phyloP scores from a whole-genome alignment of 2,329 filamentous ascomycete species.

The Trichoderma koningiopsis region DNA sequence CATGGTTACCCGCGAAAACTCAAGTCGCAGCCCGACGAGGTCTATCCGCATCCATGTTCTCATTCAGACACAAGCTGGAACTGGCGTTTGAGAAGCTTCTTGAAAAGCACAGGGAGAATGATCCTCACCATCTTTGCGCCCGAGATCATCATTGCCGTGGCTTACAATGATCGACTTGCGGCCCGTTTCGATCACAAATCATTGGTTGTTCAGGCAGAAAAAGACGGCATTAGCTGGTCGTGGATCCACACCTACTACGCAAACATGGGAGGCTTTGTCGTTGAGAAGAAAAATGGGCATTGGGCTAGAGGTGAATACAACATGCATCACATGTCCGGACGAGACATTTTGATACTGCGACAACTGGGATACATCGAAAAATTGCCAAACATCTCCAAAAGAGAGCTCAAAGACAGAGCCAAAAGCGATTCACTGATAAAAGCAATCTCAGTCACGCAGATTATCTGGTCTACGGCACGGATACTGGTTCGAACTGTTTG shows the following conservation, averaged over 20 bases:
- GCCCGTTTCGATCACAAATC: background rate
- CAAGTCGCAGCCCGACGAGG: background rate
- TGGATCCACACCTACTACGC: background rate
- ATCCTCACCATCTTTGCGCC: background rate
- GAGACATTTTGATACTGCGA: background rate
- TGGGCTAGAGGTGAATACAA: background rate
- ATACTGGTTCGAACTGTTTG: background rate
- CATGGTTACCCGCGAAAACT: background rate
- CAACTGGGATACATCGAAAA: background rate
- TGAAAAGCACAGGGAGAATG: background rate
- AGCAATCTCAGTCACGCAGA: background rate
- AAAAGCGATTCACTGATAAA: background rate
- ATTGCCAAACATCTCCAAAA: background rate
- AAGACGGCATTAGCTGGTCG: background rate
- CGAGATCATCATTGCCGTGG: background rate
- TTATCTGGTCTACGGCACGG: background rate
- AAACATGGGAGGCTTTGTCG: constrained; percentile 13
- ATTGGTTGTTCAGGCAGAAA: background rate
- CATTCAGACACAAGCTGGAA: background rate
- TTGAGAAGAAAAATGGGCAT: background rate
- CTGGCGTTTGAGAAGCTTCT: background rate
- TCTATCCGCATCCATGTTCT: too few relatives aligned
- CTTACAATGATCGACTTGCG: background rate
- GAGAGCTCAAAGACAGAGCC: background rate
- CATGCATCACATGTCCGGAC: background rate